phyloP scores from a whole-genome alignment of 805 yeast species.

The Dipodascus albidus region DNA sequence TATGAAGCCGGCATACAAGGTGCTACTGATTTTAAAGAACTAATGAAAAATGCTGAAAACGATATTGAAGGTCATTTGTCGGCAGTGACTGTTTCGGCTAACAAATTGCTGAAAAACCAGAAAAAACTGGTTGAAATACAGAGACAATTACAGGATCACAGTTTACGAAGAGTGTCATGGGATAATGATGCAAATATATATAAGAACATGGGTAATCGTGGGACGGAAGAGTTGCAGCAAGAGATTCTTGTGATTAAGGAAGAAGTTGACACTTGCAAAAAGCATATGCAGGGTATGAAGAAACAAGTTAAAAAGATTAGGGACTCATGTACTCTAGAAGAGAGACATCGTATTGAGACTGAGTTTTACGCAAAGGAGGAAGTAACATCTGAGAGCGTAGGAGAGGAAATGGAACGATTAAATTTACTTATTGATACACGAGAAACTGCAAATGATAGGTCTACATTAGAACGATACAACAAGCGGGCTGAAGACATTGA shows the following conservation, averaged over 20 bases:
- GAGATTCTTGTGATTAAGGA: conserved; percentile 26
- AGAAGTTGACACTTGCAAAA: conserved; percentile 33
- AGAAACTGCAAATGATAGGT: not conserved
- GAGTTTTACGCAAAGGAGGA: not conserved
- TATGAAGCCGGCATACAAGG: not conserved
- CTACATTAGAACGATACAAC: not conserved
- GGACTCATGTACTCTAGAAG: not conserved
- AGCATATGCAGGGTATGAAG: conserved; percentile 28
- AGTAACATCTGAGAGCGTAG: conserved; percentile 22
- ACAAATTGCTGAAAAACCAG: not conserved
- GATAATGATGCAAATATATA: conserved; percentile 6
- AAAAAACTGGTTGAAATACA: not conserved
- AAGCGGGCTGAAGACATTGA: conserved; percentile 9
- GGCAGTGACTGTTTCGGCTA: not conserved
- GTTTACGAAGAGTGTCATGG: conserved; percentile 5
- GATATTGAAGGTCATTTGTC: conserved; percentile 1
- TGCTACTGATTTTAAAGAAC: not conserved
- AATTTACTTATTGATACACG: not conserved
- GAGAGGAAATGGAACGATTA: conserved; percentile 20
- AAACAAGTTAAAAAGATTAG: not conserved
- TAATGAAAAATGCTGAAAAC: not conserved
- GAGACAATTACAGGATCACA: not conserved
- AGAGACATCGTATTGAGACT: not conserved
- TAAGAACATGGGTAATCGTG: conserved; percentile 1
- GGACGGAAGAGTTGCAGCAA: conserved; percentile 5